These are phyloP conservation scores for Ilex asprella DNA, from an alignment of 257 asterid genomes.

Conservation along the genomic window DNA sequence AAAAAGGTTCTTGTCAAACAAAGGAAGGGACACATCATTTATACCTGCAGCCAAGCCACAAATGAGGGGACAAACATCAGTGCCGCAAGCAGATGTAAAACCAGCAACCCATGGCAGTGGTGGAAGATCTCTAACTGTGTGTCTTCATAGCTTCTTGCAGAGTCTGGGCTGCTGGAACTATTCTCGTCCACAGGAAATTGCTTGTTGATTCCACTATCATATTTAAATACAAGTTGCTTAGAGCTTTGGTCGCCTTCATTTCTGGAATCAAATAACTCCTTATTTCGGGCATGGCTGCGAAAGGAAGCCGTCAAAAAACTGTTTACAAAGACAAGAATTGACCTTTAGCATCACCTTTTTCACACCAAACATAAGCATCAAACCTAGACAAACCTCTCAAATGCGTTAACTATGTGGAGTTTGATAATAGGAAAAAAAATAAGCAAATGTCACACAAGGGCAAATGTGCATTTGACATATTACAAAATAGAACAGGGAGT, in stretches of 20 bases:
- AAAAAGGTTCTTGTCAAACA: too few species aligned
- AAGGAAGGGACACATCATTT: neutral
- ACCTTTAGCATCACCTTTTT: slow-evolving; percentile 24
- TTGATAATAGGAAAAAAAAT: neutral
- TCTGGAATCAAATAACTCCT: slow-evolving; percentile 41
- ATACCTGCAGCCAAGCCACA: slow-evolving; percentile 90
- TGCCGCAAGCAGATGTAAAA: slow-evolving; percentile 72
- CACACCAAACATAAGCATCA: slow-evolving; percentile 2
- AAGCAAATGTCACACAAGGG: neutral
- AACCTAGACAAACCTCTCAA: slow-evolving; percentile 2
- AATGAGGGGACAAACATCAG: slow-evolving; percentile 83
- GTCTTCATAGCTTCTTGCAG: slow-evolving; percentile 62
- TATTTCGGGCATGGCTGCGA: slow-evolving; percentile 61
- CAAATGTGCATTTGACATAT: neutral
- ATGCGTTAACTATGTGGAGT: neutral
- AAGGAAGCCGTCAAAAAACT: slow-evolving; percentile 77
- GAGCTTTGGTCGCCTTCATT: slow-evolving; percentile 23
- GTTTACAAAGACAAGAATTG: slow-evolving; percentile 42
- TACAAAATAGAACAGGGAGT: neutral
- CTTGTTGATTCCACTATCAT: slow-evolving; percentile 33
- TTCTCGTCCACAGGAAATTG: slow-evolving; percentile 29
- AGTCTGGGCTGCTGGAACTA: slow-evolving; percentile 44
- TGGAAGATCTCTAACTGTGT: slow-evolving; percentile 81
- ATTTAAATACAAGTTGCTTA: slow-evolving; percentile 28
- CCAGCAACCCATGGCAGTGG: slow-evolving; percentile 80